Conservation (phyloP, 2,329 filamentous ascomycete genomes). For the Elsinoe ampelina region DNA sequence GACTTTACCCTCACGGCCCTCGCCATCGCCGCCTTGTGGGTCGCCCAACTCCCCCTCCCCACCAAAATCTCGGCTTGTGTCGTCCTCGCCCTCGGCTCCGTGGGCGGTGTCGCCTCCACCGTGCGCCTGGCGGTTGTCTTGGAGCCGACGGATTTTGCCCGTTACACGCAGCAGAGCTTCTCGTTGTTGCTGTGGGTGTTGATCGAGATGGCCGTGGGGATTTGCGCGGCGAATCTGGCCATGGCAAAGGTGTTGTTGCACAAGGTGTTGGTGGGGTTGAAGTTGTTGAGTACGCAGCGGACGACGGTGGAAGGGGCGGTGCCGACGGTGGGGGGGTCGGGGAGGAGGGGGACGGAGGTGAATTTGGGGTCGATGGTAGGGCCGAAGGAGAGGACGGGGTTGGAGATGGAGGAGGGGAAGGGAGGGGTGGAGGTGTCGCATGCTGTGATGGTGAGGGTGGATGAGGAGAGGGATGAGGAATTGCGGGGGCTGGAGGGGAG, state of each 20-base stretch:
- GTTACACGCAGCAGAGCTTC: conserved; percentile 21
- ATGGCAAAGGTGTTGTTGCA: conserved; percentile 21
- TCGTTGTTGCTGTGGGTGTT: conserved; percentile 23
- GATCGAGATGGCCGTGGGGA: conserved; percentile 27
- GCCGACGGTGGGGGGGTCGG: no score
- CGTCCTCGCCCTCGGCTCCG: neutral
- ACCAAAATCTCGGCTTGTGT: neutral
- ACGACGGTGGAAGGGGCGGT: no score
- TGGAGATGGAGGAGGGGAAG: neutral
- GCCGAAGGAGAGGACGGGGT: neutral
- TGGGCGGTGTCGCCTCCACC: neutral
- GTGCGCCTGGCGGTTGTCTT: neutral
- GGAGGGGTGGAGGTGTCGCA: no score
- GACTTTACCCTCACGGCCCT: no score
- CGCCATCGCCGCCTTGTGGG: no score
- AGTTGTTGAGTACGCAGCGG: no score
- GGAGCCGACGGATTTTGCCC: conserved; percentile 17
- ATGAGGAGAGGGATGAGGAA: no score
- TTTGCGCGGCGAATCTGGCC: conserved; percentile 26
- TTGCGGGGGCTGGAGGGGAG: no score
- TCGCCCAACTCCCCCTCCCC: no score
- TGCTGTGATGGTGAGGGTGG: no score
- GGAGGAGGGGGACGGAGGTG: no score
- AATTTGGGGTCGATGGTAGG: no score
- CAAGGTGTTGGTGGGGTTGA: neutral